Evolutionary conservation across 495 filamentous ascomycete genomes (phyloP), one percentile per base, ranked within the genome.

Genomic region (Penicillium cataractarum): DNA sequence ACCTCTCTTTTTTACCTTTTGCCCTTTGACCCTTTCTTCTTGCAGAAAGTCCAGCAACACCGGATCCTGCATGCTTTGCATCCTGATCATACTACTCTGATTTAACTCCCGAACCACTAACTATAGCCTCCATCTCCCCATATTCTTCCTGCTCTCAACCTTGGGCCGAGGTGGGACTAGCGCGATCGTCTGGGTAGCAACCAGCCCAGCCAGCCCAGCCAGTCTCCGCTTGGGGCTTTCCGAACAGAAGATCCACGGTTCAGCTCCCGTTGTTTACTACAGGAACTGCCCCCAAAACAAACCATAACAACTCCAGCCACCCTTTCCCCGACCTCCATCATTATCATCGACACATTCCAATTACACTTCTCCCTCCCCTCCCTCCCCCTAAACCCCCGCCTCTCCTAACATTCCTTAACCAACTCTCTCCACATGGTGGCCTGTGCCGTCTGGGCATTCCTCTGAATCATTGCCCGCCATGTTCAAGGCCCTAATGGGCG

Each of bases 401-500:
- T 7, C 7, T 7, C 29, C 56, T 42, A 64, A 65, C 69, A 70
- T 67, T 72, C 67, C 61, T 65, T 42, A n/a, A 50, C 46, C 46
- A 37, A 22, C 42, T 56, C 67, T 24, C 31, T 57, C 69, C 75
- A 71, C 70, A 76, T 79, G 76, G 66, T 73, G 61, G 55, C 52
- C 65, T 66, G 65, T 70, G 44, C 61, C 60, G n/a, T 63, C 55
- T 62, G 62, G 66, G 57, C 64, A 64, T 61, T 48, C 60, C 52
- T 66, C 42, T 56, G 52, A 72, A 62, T 73, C 60, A 68, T 67
- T 72, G 75, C 73, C 74, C 71, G 75, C 64, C 68, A 79, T 81
- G 79, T 78, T 79, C 61, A 80, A 78, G 65, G 78, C 74, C 70
- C 74, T 81, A 19, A 72, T 79, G 71, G 74, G 76, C 71, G 77